phyloP scores from a whole-genome alignment of 768 basidiomycete genomes.

The Cystobasidium ongulense region DNA sequence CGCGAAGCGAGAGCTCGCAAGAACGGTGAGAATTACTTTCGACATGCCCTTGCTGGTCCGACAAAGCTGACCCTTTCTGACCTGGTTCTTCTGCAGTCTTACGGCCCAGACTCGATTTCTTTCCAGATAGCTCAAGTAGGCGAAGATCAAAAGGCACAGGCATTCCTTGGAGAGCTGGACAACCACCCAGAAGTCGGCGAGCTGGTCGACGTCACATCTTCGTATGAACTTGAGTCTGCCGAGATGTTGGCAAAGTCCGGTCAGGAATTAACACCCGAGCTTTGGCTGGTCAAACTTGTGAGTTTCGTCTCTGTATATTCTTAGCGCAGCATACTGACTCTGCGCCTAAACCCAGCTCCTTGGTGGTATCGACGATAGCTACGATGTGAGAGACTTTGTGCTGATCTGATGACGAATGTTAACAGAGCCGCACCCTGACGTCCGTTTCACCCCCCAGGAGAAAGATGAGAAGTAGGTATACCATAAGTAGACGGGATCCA shows the following conservation, averaged over 20 bases:
- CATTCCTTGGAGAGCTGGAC: constrained; percentile 46
- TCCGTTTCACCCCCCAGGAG: not conserved
- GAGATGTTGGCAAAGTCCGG: constrained; percentile 30
- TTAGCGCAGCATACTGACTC: not conserved
- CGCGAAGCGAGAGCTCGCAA: constrained; percentile 43
- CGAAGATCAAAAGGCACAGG: constrained; percentile 46
- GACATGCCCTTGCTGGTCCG: no score
- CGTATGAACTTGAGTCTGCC: constrained; percentile 35
- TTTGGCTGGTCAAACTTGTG: constrained; percentile 23
- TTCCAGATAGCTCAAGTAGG: constrained; percentile 44
- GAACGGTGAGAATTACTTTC: constrained; percentile 32
- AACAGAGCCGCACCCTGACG: not conserved
- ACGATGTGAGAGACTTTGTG: not conserved
- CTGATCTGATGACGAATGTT: not conserved
- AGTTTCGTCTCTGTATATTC: not conserved
- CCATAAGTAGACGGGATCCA: not conserved
- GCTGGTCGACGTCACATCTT: constrained; percentile 14
- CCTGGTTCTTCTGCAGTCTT: no score
- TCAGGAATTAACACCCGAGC: constrained; percentile 18
- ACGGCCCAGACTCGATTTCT: constrained; percentile 44
- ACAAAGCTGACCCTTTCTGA: no score
- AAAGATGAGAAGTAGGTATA: not conserved
- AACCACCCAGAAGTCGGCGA: constrained; percentile 45
- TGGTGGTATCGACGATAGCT: constrained; percentile 6
- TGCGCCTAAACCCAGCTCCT: not conserved